These are phyloP conservation scores for Fagopyrum homotropicum DNA, from an alignment of 148 eudicot species.

Conservation along the genomic window DNA sequence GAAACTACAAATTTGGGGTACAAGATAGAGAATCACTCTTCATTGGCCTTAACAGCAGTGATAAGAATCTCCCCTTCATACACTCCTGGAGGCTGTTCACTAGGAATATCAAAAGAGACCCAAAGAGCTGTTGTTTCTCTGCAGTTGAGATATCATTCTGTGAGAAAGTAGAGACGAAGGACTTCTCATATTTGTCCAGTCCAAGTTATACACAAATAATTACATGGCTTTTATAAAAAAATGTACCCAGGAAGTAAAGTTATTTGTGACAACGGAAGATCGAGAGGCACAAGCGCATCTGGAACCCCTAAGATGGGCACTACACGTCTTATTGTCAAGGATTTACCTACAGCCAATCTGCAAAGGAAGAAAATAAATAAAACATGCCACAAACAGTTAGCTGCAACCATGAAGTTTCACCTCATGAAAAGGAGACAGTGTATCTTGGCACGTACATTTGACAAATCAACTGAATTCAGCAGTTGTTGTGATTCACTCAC, in stretches of 20 bases:
- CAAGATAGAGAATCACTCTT: conserved; percentile 60
- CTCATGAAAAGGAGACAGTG: not conserved
- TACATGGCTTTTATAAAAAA: not conserved
- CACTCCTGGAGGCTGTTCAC: conserved; percentile 72
- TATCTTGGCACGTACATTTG: not conserved
- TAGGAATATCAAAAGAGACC: conserved; percentile 78
- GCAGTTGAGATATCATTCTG: conserved; percentile 27
- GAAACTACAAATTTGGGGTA: conserved; percentile 18
- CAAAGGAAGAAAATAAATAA: not conserved
- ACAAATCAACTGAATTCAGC: not conserved
- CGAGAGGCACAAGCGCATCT: conserved; percentile 98
- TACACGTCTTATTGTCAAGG: conserved; percentile 69
- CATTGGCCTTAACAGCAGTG: conserved; percentile 67
- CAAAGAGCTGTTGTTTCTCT: conserved; percentile 90
- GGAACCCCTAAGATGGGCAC: conserved; percentile 92
- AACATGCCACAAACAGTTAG: conserved; percentile 6
- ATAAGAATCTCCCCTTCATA: conserved; percentile 81
- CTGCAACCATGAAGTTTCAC: not conserved
- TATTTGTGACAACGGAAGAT: conserved; percentile 62
- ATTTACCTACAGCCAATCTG: conserved; percentile 73
- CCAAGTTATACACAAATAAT: not conserved
- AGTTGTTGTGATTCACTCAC: conserved; percentile 14
- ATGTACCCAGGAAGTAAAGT: conserved; percentile 73
- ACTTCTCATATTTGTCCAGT: not conserved
- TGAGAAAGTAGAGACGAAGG: conserved; percentile 13